Evolutionary conservation across 2,329 filamentous ascomycete species (phyloP).

Genomic region (Colletotrichum tabaci): DNA sequence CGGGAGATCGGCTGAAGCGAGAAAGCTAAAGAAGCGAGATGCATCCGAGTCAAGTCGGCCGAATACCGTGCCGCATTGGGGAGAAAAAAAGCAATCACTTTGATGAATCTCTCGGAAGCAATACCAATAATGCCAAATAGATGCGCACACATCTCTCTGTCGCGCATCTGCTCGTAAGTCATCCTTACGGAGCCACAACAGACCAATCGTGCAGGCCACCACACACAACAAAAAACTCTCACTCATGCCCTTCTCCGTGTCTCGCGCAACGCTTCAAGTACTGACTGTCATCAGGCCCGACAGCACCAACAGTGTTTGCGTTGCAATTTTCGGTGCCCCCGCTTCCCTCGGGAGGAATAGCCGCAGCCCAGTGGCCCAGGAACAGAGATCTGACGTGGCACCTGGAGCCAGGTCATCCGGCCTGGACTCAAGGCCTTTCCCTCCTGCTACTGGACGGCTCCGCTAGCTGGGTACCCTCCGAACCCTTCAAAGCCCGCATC

Average conservation of each 20-base stretch:
- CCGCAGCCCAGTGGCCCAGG: not conserved
- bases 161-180: not conserved
- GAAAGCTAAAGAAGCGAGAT: slow-evolving; percentile 3
- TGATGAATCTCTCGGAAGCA: slow-evolving; percentile 1
- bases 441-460: not conserved
- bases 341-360: not conserved
- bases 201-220: not conserved
- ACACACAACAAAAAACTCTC: not conserved
- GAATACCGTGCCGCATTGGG: not conserved
- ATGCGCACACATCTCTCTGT: not conserved
- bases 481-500: slow-evolving; percentile 13
- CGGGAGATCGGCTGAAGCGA: slow-evolving; percentile 23
- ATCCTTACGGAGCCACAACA: not conserved
- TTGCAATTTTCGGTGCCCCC: not conserved
- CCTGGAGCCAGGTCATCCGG: not conserved
- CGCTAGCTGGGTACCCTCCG: not conserved
- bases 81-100: slow-evolving; percentile 6
- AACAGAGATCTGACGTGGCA: slow-evolving; percentile 31
- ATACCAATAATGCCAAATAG: not conserved
- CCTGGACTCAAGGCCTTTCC: not conserved
- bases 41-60: slow-evolving; percentile 1
- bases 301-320: not conserved
- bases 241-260: slow-evolving; percentile 1
- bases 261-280: not conserved
- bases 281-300: not conserved